Conservation (phyloP, 306 rosid genomes). For the Castanopsis chinensis region DNA sequence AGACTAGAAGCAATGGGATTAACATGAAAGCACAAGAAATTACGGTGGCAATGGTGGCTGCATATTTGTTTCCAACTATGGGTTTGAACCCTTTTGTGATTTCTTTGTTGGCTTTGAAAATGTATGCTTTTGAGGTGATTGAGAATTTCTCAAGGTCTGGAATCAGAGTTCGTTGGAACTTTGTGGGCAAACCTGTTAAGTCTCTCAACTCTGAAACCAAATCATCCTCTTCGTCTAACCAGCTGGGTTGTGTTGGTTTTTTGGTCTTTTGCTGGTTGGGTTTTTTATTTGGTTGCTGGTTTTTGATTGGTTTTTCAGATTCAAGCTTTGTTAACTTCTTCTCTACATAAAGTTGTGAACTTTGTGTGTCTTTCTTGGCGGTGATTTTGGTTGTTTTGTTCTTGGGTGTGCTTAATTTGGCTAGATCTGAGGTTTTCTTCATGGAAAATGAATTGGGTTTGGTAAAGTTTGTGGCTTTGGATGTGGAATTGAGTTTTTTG, state of each 20-base stretch:
- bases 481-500: constrained; percentile 61
- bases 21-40: constrained; percentile 61
- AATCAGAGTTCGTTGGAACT: constrained; percentile 56
- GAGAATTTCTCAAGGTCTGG: constrained; percentile 88
- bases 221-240: constrained; percentile 56
- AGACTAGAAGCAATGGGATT: constrained; percentile 68
- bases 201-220: constrained; percentile 61
- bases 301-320: constrained; percentile 21
- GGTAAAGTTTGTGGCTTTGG: constrained; percentile 44
- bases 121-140: constrained; percentile 62
- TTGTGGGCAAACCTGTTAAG: constrained; percentile 59
- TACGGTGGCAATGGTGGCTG: constrained; percentile 64
- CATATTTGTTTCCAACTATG: constrained; percentile 78
- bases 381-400: constrained; percentile 64
- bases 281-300: constrained; percentile 25
- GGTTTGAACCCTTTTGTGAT: constrained; percentile 78
- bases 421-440: constrained; percentile 50
- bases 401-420: constrained; percentile 37
- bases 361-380: constrained; percentile 36
- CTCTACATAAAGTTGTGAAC: not conserved
- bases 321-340: constrained; percentile 6
- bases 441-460: constrained; percentile 30
- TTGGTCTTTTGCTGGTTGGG: constrained; percentile 31
- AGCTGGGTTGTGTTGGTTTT: constrained; percentile 44
- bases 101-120: constrained; percentile 67